These are phyloP conservation scores for Linnemannia zychae DNA, from an alignment of 192 early-diverging fungal genomes.

Conservation along the genomic window DNA sequence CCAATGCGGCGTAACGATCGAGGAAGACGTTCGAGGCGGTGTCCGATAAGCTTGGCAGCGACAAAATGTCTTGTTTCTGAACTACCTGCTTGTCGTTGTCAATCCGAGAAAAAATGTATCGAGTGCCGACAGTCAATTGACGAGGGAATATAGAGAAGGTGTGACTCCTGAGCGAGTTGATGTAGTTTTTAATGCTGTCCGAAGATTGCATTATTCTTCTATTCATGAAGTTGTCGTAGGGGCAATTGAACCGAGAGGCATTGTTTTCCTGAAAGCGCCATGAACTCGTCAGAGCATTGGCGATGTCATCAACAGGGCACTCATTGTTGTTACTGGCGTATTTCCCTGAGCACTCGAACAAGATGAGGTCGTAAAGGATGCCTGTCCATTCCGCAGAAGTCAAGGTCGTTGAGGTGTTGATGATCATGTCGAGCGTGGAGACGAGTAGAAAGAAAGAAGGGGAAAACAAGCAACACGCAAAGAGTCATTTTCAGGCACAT, in stretches of 20 bases:
- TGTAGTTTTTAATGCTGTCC: neutral
- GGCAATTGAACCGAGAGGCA: neutral
- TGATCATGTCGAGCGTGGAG: neutral
- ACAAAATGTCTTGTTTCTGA: neutral
- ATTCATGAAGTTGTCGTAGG: neutral
- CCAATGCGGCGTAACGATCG: neutral
- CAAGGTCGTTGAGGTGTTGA: neutral
- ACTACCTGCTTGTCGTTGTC: neutral
- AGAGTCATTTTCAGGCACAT: too few relatives aligned
- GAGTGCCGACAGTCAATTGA: neutral
- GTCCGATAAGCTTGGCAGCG: neutral
- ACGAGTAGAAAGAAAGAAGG: too few relatives aligned
- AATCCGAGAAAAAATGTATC: neutral
- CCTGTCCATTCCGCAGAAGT: neutral
- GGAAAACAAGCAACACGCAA: too few relatives aligned
- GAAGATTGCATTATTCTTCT: neutral
- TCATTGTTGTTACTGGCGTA: neutral
- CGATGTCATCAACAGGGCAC: neutral
- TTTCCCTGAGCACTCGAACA: neutral
- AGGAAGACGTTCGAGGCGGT: neutral
- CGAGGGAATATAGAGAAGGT: conserved; percentile 1
- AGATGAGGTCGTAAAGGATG: neutral
- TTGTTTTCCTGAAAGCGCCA: neutral
- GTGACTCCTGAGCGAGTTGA: neutral
- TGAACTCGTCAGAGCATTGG: neutral